Percentiles rank a stretch among this genome's conserved stretches.
Evolutionary conservation across 352 stramenopile species (phyloP).

Genomic region (Pythium sukuiense): DNA sequence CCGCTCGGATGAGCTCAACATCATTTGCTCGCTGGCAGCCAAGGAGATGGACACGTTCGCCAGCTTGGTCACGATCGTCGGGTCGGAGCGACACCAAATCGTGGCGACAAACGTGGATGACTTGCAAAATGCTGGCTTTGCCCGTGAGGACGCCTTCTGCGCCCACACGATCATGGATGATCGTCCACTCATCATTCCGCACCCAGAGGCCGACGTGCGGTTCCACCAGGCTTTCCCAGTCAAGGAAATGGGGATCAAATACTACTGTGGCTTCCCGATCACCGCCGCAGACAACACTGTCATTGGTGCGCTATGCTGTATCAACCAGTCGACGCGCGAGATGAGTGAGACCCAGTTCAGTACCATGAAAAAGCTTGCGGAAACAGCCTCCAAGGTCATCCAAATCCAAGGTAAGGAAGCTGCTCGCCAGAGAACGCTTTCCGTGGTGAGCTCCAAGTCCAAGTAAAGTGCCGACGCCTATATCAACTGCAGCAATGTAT

Average conservation of each 20-base stretch:
- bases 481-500: too few species aligned
- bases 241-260: conserved; percentile 40
- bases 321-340: conserved; percentile 41
- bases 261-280: conserved; percentile 74
- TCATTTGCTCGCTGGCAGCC: conserved; percentile 53
- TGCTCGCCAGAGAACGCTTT: background rate
- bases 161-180: conserved; percentile 56
- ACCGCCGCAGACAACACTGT: conserved; percentile 39
- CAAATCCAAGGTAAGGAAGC: conserved; percentile 9
- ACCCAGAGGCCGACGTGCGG: conserved; percentile 56
- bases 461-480: background rate
- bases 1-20: conserved; percentile 41
- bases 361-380: conserved; percentile 46
- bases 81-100: conserved; percentile 45
- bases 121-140: conserved; percentile 32
- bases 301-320: conserved; percentile 63
- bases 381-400: conserved; percentile 19
- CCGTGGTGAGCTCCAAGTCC: background rate
- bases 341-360: conserved; percentile 59
- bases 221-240: conserved; percentile 32
- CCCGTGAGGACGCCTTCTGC: conserved; percentile 55
- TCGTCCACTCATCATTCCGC: conserved; percentile 51
- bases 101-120: conserved; percentile 34
- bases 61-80: conserved; percentile 59
- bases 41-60: conserved; percentile 53